A percentile compares a stretch with the other conserved stretches of the same genome.
Evolutionary conservation across 352 stramenopile species (phyloP).

Genomic region (Globisporangium echinulatum): DNA sequence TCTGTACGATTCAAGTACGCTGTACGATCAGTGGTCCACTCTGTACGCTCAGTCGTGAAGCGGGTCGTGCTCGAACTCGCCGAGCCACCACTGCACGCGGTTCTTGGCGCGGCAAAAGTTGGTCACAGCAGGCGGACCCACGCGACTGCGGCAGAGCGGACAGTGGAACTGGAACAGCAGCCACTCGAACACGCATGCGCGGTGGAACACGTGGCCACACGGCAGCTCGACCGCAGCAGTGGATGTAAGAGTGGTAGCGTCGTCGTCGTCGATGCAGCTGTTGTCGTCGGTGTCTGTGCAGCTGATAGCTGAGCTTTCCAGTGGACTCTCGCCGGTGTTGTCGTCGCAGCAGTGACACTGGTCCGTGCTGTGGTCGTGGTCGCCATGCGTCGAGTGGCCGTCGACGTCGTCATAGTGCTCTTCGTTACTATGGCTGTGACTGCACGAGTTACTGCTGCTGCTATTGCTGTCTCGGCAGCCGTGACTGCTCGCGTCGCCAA

Average conservation of each 20-base stretch:
- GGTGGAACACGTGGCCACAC: constrained; percentile 66
- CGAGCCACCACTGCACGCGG: constrained; percentile 62
- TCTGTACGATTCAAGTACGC: no score
- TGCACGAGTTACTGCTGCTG: not conserved
- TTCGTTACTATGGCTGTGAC: not conserved
- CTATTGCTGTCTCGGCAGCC: constrained; percentile 1
- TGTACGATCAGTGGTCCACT: no score
- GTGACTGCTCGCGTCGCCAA: constrained; percentile 7
- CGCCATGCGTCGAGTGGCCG: no score
- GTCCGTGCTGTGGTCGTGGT: no score
- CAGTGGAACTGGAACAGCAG: constrained; percentile 56
- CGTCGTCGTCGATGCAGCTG: constrained; percentile 1
- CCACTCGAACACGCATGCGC: constrained; percentile 72
- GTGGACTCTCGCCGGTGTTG: no score
- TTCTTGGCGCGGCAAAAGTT: constrained; percentile 35
- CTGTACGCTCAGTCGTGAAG: constrained; percentile 15
- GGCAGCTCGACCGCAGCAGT: constrained; percentile 27
- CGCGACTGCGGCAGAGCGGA: no score
- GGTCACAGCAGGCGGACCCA: no score
- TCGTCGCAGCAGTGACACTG: no score
- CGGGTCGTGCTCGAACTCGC: constrained; percentile 52
- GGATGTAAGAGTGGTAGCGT: not conserved
- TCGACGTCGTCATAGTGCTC: no score
- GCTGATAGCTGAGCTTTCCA: not conserved
- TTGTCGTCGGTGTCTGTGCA: not conserved